These are phyloP conservation scores for Arthroderma sp. DNA, from an alignment of 2,329 filamentous ascomycete species.

Conservation along the genomic window DNA sequence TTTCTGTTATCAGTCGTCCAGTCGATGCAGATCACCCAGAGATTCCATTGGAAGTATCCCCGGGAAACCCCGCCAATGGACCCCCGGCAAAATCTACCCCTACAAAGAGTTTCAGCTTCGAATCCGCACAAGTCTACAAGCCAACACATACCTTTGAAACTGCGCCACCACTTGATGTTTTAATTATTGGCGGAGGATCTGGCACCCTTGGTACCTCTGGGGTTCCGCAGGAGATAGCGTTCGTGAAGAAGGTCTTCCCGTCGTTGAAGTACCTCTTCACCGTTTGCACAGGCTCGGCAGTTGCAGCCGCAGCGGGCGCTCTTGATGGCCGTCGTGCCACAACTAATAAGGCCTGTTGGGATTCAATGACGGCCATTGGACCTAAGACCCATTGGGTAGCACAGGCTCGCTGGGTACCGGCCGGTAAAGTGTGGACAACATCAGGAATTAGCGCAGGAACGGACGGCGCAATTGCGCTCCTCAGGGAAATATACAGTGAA, in stretches of 20 bases:
- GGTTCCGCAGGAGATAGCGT: too few relatives aligned
- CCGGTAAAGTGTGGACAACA: conserved; percentile 54
- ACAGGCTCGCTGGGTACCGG: conserved; percentile 49
- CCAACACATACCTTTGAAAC: conserved; percentile 44
- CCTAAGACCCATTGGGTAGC: conserved; percentile 46
- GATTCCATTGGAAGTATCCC: too few relatives aligned
- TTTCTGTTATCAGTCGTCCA: conserved; percentile 15
- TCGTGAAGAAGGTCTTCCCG: conserved; percentile 32
- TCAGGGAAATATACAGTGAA: conserved; percentile 42
- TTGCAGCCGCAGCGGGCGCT: conserved; percentile 46
- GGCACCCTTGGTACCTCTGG: conserved; percentile 32
- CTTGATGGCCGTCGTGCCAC: conserved; percentile 50
- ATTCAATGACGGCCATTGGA: conserved; percentile 34
- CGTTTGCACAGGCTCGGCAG: conserved; percentile 51
- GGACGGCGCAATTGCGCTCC: conserved; percentile 47
- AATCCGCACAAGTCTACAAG: conserved; percentile 26
- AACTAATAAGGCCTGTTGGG: conserved; percentile 51
- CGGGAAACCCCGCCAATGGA: conserved; percentile 3
- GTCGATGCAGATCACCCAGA: too few relatives aligned
- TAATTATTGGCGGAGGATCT: conserved; percentile 52
- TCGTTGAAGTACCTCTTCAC: conserved; percentile 45
- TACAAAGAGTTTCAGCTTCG: conserved; percentile 14
- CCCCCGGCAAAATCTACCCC: conserved; percentile 21
- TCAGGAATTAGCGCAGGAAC: conserved; percentile 52
- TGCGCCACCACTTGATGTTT: conserved; percentile 42